Evolutionary conservation across 306 rosid genomes (phyloP).

Genomic region (Purshia tridentata): DNA sequence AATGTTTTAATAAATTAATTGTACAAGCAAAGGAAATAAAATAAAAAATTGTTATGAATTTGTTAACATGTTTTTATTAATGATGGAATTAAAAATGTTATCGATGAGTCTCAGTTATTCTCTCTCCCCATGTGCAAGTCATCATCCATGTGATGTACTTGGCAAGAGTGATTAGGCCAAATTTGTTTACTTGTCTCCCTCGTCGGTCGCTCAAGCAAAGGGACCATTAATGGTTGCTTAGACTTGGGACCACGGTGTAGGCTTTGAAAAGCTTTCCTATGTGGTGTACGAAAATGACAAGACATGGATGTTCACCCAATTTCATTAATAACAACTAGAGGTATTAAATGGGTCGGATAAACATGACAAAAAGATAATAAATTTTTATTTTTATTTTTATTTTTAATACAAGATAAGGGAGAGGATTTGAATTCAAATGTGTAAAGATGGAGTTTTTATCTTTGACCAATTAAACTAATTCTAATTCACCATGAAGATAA

Average conservation of each 20-base stretch:
- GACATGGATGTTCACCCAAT: constrained; percentile 33
- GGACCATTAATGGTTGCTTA: constrained; percentile 33
- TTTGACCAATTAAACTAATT: too few relatives aligned
- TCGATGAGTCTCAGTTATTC: background rate
- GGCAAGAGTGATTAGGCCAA: constrained; percentile 32
- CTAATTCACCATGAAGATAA: too few relatives aligned
- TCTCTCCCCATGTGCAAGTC: constrained; percentile 40
- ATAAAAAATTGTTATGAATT: background rate
- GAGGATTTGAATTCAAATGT: too few relatives aligned
- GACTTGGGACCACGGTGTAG: constrained; percentile 43
- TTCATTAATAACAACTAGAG: constrained; percentile 15
- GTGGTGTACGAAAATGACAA: constrained; percentile 46
- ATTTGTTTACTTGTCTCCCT: constrained; percentile 35
- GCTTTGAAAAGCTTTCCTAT: constrained; percentile 23
- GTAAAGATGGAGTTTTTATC: too few relatives aligned
- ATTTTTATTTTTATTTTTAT: too few relatives aligned
- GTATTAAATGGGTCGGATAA: constrained; percentile 1
- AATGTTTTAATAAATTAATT: too few relatives aligned
- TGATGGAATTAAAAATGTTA: background rate
- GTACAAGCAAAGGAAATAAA: too few relatives aligned
- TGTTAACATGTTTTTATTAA: background rate
- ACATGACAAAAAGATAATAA: constrained; percentile 3
- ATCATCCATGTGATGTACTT: constrained; percentile 26
- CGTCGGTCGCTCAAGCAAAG: constrained; percentile 14
- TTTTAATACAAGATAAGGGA: too few relatives aligned